Evolutionary conservation across 352 stramenopile genomes (phyloP), one percentile per base, ranked within the genome.

Genomic region (Globisporangium cylindrosporum): DNA sequence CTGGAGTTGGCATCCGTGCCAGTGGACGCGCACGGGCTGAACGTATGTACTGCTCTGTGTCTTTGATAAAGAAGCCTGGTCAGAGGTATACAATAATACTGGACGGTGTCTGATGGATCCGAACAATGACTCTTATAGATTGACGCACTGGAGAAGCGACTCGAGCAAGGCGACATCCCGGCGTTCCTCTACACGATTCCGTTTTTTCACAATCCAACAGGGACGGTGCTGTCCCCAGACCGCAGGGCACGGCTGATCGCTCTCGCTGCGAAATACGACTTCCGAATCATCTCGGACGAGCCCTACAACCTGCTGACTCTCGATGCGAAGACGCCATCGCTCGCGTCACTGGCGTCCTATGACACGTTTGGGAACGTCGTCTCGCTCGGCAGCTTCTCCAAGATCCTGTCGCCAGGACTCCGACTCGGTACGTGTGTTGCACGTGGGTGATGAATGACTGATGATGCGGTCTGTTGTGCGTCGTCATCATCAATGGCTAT

Each of bases 171-270:
- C 22, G 79, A 89, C 53, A 63, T 91, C 10, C 94, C 93, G 20
- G 91, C 90, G 71, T 90, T 98, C 56, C 75, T 98, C 46, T 98
- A 98, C 75, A 93, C 93, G 12, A 92, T 98, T 24, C 92, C 95
- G 34, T 97, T 91, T 61, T 95, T 97, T 74, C 93, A 98, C 61
- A 98, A 98, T 81, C 95, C 95, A 1, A 98, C 94, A 0, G 94
- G 90, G 24, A 59, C 73, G 10, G 84, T 95, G 1, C 86, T 98
- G 66, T 75, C 82, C 4, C 24, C 74, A 0, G 79, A 89, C 14
- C 80, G 92, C 48, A 82, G 92, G 67, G 77, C 82, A 66, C 81
- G 77, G 32, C 79, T 98, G 9, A 79, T 94, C 9, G 66, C 75
- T 48, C 90, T 98, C 66, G 88, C 88, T 1, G 69, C 84, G 14